phyloP scores from a whole-genome alignment of 1,284 basidiomycete genomes.

The Papiliotrema terrestris region DNA sequence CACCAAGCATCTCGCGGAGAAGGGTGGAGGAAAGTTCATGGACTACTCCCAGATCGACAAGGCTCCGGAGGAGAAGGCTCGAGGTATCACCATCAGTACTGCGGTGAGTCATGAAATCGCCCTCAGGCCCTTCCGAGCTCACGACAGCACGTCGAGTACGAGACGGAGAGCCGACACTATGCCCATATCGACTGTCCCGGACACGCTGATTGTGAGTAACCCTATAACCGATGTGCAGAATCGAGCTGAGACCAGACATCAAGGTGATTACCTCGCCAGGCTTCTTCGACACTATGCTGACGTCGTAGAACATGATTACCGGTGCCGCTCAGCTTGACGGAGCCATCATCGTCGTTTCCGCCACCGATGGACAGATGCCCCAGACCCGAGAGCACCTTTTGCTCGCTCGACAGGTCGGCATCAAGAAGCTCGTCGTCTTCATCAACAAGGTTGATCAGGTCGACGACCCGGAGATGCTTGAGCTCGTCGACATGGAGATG shows the following conservation, averaged over 20 bases:
- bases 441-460: conserved; percentile 96
- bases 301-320: conserved; percentile 98
- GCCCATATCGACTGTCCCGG: conserved; percentile 98
- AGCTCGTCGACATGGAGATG: conserved; percentile 99
- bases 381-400: conserved; percentile 98
- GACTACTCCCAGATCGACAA: conserved; percentile 99
- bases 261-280: conserved; percentile 6
- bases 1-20: conserved; percentile 87
- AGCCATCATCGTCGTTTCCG: conserved; percentile 95
- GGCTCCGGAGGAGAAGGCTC: conserved; percentile 99
- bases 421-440: conserved; percentile 98
- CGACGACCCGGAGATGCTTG: conserved; percentile 95
- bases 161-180: conserved; percentile 87
- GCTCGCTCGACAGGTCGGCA: conserved; percentile 95
- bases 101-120: conserved; percentile 40
- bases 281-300: background rate
- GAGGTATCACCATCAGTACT: conserved; percentile 92
- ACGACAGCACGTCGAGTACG: conserved; percentile 95
- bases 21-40: conserved; percentile 84
- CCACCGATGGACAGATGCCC: conserved; percentile 99
- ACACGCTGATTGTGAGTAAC: conserved; percentile 49
- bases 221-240: background rate
- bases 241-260: conserved; percentile 25
- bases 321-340: conserved; percentile 99
- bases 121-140: conserved; percentile 30